Evolutionary conservation across 768 basidiomycete species (phyloP).

Genomic region (Tephrocybe rancida): DNA sequence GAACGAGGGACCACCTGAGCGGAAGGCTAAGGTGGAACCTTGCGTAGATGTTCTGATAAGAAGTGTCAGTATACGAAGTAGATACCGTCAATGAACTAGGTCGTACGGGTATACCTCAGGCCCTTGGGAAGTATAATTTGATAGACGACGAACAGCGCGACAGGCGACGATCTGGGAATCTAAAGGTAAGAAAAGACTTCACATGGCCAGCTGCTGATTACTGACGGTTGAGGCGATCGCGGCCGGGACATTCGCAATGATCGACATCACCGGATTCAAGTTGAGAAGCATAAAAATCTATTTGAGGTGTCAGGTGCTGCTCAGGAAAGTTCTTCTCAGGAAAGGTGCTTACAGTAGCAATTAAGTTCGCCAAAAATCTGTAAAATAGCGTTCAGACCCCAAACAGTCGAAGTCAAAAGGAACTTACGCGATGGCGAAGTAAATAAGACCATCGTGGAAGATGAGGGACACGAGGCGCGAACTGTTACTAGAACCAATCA

Average conservation of each 20-base stretch:
- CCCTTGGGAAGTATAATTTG: conserved; percentile 53
- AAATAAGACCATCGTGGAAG: conserved; percentile 73
- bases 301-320: conserved; percentile 1
- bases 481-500: conserved; percentile 43
- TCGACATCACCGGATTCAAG: conserved; percentile 72
- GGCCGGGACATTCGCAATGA: conserved; percentile 74
- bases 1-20: conserved; percentile 35
- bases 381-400: not conserved
- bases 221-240: conserved; percentile 67
- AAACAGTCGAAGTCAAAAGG: conserved; percentile 10
- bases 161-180: conserved; percentile 58
- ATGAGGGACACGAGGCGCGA: conserved; percentile 65
- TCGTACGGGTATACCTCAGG: conserved; percentile 60
- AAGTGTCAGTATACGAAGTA: conserved; percentile 1
- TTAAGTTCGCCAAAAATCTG: conserved; percentile 68
- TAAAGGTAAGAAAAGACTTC: conserved; percentile 1
- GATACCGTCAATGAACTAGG: conserved; percentile 1
- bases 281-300: conserved; percentile 66
- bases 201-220: not conserved
- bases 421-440: conserved; percentile 70
- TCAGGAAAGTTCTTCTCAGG: not conserved
- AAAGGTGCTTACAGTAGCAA: conserved; percentile 56
- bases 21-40: conserved; percentile 64
- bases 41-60: conserved; percentile 38
- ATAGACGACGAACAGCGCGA: conserved; percentile 64